Evolutionary conservation across 148 eudicot species (phyloP).

Genomic region (Silene latifolia): DNA sequence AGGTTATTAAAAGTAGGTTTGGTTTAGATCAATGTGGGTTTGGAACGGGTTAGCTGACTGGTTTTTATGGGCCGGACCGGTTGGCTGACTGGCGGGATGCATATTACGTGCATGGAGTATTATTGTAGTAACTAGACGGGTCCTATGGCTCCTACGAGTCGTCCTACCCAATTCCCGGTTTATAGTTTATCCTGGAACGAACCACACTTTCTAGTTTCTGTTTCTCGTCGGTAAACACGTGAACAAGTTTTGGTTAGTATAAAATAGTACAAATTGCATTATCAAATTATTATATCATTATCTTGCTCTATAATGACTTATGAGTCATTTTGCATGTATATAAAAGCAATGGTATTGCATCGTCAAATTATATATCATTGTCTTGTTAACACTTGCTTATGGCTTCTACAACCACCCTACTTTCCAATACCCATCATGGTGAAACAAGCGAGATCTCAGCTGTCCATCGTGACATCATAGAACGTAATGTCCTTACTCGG

Average conservation of each 20-base stretch:
- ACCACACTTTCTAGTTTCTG: neutral
- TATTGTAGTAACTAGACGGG: neutral
- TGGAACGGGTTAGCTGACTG: no score
- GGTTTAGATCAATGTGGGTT: no score
- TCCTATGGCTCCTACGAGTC: neutral
- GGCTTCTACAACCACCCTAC: constrained; percentile 1
- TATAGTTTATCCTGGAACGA: neutral
- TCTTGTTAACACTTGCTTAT: neutral
- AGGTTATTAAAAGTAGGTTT: no score
- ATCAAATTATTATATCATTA: neutral
- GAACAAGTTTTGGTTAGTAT: neutral
- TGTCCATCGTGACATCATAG: neutral
- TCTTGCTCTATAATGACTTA: neutral
- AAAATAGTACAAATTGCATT: neutral
- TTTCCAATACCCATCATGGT: neutral
- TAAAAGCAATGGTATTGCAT: neutral
- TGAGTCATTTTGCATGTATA: neutral
- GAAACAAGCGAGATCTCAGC: neutral
- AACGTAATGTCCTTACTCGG: neutral
- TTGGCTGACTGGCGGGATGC: no score
- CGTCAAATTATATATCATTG: no score
- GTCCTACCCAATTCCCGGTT: neutral
- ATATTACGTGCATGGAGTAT: neutral
- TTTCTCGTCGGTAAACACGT: neutral
- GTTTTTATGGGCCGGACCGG: no score